phyloP scores from a whole-genome alignment of 2,329 filamentous ascomycete species.

The Dothideomycetes sp. region DNA sequence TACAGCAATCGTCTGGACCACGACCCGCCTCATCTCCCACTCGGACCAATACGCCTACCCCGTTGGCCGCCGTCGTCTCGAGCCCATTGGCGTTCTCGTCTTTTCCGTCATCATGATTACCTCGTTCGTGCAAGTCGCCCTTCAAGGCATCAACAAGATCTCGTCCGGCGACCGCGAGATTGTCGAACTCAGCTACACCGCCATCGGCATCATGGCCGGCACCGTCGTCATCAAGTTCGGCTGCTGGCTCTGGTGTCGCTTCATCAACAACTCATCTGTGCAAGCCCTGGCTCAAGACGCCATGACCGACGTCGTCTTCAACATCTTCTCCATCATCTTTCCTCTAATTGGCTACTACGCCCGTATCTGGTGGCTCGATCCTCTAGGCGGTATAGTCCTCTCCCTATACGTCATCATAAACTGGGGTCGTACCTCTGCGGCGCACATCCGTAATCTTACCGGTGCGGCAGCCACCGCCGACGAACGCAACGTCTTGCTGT shows the following conservation, averaged over 20 bases:
- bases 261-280: conserved; percentile 77
- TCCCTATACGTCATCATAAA: conserved; percentile 69
- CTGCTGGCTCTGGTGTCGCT: conserved; percentile 79
- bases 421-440: conserved; percentile 62
- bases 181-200: conserved; percentile 61
- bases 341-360: conserved; percentile 69
- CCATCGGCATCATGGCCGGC: conserved; percentile 67
- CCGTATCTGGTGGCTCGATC: conserved; percentile 75
- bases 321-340: conserved; percentile 79
- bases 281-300: conserved; percentile 64
- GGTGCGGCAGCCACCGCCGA: conserved; percentile 70
- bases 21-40: conserved; percentile 61
- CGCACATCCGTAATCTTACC: conserved; percentile 71
- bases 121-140: conserved; percentile 66
- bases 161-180: conserved; percentile 50
- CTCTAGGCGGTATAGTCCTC: conserved; percentile 66
- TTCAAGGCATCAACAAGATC: conserved; percentile 59
- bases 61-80: conserved; percentile 63
- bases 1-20: conserved; percentile 71
- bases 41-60: conserved; percentile 67
- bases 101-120: conserved; percentile 83
- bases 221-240: conserved; percentile 73
- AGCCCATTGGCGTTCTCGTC: conserved; percentile 69
- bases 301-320: conserved; percentile 75
- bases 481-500: conserved; percentile 74